phyloP scores from a whole-genome alignment of 164 flowering plant species.

The Umbilicus rupestris region DNA sequence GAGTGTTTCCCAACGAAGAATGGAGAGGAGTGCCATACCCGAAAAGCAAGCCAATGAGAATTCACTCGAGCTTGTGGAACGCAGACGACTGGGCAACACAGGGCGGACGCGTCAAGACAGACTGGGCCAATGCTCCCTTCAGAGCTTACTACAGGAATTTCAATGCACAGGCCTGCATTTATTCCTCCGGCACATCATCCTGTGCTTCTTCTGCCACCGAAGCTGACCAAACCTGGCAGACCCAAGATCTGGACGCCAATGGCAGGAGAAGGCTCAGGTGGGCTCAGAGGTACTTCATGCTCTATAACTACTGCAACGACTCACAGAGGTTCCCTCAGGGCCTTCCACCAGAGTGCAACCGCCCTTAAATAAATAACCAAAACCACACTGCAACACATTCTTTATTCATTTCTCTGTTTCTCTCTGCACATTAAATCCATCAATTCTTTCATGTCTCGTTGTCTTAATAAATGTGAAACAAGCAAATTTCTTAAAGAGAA shows the following conservation, averaged over 20 bases:
- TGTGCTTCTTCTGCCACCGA: neutral
- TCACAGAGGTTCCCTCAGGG: neutral
- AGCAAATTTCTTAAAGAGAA: no score
- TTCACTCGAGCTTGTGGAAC: neutral
- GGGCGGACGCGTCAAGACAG: neutral
- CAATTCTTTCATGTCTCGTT: no score
- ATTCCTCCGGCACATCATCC: neutral
- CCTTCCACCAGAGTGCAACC: conserved; percentile 2
- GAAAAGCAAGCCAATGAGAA: neutral
- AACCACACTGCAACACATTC: no score
- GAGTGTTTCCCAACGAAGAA: neutral
- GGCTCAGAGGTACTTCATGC: neutral
- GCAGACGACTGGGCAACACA: neutral
- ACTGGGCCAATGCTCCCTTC: neutral
- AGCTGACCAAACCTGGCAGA: neutral
- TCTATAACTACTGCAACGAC: conserved; percentile 3
- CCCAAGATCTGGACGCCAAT: neutral
- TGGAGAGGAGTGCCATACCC: neutral
- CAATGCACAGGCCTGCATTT: neutral
- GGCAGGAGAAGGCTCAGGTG: conserved; percentile 1
- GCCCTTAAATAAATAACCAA: neutral
- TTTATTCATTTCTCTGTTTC: no score
- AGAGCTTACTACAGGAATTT: neutral
- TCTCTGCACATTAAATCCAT: no score
- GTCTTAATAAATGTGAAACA: no score